Percentiles rank a stretch among this genome's conserved stretches.
These are phyloP conservation scores for Gamarada debralockiae DNA, from an alignment of 495 filamentous ascomycete genomes.

Conservation along the genomic window DNA sequence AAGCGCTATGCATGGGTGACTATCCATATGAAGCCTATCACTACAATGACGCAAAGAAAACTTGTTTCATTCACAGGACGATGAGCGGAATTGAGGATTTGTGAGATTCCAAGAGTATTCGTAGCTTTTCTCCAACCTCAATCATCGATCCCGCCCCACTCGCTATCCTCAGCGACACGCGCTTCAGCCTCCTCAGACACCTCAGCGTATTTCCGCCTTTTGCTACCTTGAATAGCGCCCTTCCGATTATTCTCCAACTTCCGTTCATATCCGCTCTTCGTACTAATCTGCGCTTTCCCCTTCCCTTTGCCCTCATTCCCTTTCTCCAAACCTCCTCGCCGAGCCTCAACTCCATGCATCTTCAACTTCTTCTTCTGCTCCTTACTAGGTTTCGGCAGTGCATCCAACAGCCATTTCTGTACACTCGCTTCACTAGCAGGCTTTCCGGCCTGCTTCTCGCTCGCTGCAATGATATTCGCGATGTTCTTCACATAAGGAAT, in stretches of 20 bases:
- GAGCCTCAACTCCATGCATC: slow-evolving; percentile 73
- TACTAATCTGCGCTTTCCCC: slow-evolving; percentile 64
- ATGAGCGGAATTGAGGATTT: background rate
- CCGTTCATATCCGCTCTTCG: slow-evolving; percentile 87
- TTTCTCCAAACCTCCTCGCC: slow-evolving; percentile 41
- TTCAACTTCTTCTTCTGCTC: slow-evolving; percentile 79
- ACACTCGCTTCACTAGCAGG: slow-evolving; percentile 44
- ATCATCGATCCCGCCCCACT: slow-evolving; percentile 18
- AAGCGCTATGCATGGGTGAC: too few species aligned
- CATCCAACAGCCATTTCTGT: slow-evolving; percentile 86
- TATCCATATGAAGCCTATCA: too few species aligned
- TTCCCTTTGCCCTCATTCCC: slow-evolving; percentile 35
- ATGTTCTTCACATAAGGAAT: slow-evolving; percentile 86
- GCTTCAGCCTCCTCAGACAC: slow-evolving; percentile 41
- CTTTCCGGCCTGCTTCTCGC: slow-evolving; percentile 63
- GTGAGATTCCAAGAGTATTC: background rate
- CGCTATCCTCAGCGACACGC: slow-evolving; percentile 34
- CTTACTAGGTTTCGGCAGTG: slow-evolving; percentile 78
- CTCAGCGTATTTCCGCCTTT: slow-evolving; percentile 41
- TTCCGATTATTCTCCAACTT: slow-evolving; percentile 69
- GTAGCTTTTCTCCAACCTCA: background rate
- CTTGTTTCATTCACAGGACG: background rate
- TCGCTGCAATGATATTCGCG: slow-evolving; percentile 83
- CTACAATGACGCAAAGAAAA: too few species aligned
- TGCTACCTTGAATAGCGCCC: slow-evolving; percentile 70